Evolutionary conservation across 2,329 filamentous ascomycete species (phyloP).

Genomic region (Xylariales sp.): DNA sequence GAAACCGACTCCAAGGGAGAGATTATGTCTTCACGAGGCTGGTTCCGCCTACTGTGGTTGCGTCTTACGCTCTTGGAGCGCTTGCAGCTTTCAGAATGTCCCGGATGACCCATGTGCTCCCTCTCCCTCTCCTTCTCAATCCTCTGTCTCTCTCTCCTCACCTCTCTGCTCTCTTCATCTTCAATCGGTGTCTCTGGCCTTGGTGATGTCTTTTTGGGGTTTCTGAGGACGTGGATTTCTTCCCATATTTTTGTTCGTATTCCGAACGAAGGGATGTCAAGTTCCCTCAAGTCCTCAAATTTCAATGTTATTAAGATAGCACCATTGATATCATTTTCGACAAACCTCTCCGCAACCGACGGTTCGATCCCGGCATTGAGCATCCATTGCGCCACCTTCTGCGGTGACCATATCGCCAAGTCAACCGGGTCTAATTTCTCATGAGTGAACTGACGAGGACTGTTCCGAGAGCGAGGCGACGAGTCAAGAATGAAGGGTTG

Average conservation of each 20-base stretch:
- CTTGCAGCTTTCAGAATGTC: conserved; percentile 48
- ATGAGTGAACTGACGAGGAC: conserved; percentile 65
- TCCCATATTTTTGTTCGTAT: conserved; percentile 84
- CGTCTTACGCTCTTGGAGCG: conserved; percentile 53
- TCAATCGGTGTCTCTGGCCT: conserved; percentile 71
- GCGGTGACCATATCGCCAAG: conserved; percentile 76
- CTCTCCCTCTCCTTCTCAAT: conserved; percentile 51
- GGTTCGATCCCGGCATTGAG: conserved; percentile 82
- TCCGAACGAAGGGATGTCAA: conserved; percentile 84
- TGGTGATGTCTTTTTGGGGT: conserved; percentile 63
- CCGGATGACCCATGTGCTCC: conserved; percentile 38
- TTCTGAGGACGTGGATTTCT: conserved; percentile 77
- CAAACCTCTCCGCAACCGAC: conserved; percentile 82
- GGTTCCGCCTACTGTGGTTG: conserved; percentile 50
- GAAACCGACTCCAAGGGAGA: conserved; percentile 86
- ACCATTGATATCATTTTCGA: conserved; percentile 92
- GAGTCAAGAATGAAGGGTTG: conserved; percentile 54
- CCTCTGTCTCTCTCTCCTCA: conserved; percentile 58
- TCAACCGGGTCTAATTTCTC: conserved; percentile 68
- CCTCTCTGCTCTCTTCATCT: conserved; percentile 65
- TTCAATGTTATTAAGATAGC: conserved; percentile 89
- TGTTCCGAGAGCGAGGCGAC: conserved; percentile 52
- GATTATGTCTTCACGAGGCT: conserved; percentile 71
- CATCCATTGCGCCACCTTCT: conserved; percentile 89
- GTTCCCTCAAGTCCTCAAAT: conserved; percentile 86